These are phyloP conservation scores for Dothideomycetidae sp. DNA, from an alignment of 2,329 filamentous ascomycete species.

Conservation along the genomic window DNA sequence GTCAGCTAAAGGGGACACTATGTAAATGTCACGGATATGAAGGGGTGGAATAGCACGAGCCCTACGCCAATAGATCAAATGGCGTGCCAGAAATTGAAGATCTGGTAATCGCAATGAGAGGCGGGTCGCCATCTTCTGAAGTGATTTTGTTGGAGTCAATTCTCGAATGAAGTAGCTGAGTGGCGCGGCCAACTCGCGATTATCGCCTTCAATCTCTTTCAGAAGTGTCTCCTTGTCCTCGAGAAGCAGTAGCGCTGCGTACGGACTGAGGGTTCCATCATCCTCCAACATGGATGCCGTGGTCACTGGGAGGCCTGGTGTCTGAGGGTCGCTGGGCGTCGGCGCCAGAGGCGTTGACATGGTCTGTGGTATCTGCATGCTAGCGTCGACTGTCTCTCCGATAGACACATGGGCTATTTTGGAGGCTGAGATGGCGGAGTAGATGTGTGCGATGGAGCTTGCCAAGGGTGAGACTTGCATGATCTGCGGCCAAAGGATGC, in stretches of 20 bases:
- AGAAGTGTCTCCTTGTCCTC: constrained; percentile 72
- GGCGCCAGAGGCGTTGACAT: constrained; percentile 61
- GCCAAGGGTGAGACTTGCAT: constrained; percentile 63
- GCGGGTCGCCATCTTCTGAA: constrained; percentile 55
- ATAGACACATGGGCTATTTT: constrained; percentile 76
- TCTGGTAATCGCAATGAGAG: constrained; percentile 63
- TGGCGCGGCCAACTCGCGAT: constrained; percentile 58
- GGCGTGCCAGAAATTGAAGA: constrained; percentile 75
- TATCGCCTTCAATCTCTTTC: constrained; percentile 51
- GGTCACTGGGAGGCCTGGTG: constrained; percentile 70
- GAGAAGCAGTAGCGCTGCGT: constrained; percentile 74
- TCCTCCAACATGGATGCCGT: constrained; percentile 65
- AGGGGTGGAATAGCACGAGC: constrained; percentile 84
- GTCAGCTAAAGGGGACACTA: constrained; percentile 81
- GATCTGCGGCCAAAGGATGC: constrained; percentile 54
- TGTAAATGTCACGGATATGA: constrained; percentile 78
- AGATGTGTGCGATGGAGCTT: constrained; percentile 68
- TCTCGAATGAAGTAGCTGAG: constrained; percentile 59
- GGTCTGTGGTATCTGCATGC: constrained; percentile 47
- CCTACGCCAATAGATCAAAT: constrained; percentile 91
- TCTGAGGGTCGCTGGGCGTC: constrained; percentile 50
- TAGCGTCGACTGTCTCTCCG: constrained; percentile 46
- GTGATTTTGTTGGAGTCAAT: constrained; percentile 45
- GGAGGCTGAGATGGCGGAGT: constrained; percentile 65
- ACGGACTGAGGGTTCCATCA: constrained; percentile 59